Percentiles rank a stretch among this genome's conserved stretches.
phyloP scores from a whole-genome alignment of 371 early-diverging fungal genomes.

The Rhizopus stolonifer region DNA sequence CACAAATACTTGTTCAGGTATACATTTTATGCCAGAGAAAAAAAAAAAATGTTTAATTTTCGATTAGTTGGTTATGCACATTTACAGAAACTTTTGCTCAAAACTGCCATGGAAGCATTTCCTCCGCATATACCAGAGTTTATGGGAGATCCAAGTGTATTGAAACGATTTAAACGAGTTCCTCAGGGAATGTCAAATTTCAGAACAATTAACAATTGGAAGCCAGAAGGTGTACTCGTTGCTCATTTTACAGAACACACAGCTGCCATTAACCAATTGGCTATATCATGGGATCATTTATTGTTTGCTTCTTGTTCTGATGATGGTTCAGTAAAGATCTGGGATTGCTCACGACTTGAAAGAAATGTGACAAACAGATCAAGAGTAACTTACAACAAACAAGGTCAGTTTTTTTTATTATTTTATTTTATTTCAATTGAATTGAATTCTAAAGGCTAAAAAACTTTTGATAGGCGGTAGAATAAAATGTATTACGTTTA shows the following conservation, averaged over 20 bases:
- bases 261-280: slow-evolving; percentile 73
- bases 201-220: slow-evolving; percentile 40
- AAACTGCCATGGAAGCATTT: slow-evolving; percentile 46
- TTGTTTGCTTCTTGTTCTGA: slow-evolving; percentile 86
- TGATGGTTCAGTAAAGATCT: slow-evolving; percentile 86
- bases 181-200: slow-evolving; percentile 37
- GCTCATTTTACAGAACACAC: slow-evolving; percentile 86
- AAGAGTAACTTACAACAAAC: slow-evolving; percentile 69
- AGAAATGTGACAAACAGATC: slow-evolving; percentile 82
- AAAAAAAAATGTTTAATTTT: no score
- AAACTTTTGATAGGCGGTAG: slow-evolving; percentile 59
- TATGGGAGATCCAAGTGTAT: slow-evolving; percentile 35
- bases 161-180: slow-evolving; percentile 40
- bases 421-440: no score
- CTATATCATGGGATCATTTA: slow-evolving; percentile 72
- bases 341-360: slow-evolving; percentile 83
- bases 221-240: slow-evolving; percentile 62
- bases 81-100: slow-evolving; percentile 46
- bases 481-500: slow-evolving; percentile 77
- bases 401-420: slow-evolving; percentile 48
- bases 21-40: background rate
- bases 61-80: slow-evolving; percentile 39
- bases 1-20: slow-evolving; percentile 16
- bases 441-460: background rate
- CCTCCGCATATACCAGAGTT: slow-evolving; percentile 54